A percentile compares a stretch with the other conserved stretches of the same genome.
These are phyloP conservation scores for Mycosphaerella sp. DNA, from an alignment of 2,329 filamentous ascomycete species.

Conservation along the genomic window DNA sequence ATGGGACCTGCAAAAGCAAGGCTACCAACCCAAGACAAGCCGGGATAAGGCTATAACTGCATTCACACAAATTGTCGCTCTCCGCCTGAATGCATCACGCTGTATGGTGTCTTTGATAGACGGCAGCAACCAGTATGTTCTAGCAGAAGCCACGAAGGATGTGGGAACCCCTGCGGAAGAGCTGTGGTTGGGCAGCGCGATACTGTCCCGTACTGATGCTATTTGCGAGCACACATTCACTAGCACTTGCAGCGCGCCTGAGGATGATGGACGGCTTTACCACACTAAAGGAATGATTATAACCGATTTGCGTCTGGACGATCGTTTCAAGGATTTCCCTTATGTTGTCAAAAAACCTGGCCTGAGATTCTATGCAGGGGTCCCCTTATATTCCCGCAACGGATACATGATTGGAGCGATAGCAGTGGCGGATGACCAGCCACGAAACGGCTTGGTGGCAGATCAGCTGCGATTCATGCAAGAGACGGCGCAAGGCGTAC, in stretches of 20 bases:
- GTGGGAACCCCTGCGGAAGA: conserved; percentile 33
- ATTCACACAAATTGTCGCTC: conserved; percentile 41
- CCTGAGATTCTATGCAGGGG: conserved; percentile 50
- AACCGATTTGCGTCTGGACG: conserved; percentile 31
- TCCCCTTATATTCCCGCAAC: conserved; percentile 55
- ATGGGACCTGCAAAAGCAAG: conserved; percentile 20
- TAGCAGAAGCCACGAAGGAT: conserved; percentile 44
- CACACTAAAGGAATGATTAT: conserved; percentile 21
- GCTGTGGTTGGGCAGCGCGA: conserved; percentile 31
- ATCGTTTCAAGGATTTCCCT: conserved; percentile 30
- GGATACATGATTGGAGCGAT: conserved; percentile 56
- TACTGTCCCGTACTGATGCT: conserved; percentile 33
- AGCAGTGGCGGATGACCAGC: conserved; percentile 53
- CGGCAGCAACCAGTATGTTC: conserved; percentile 44
- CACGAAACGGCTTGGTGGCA: conserved; percentile 46
- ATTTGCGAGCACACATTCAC: conserved; percentile 33
- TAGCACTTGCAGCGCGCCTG: conserved; percentile 13
- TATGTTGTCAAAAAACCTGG: conserved; percentile 26
- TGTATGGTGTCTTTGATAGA: conserved; percentile 44
- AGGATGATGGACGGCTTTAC: conserved; percentile 18
- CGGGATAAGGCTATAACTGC: conserved; percentile 39
- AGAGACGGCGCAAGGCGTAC: conserved; percentile 51
- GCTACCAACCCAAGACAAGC: conserved; percentile 20
- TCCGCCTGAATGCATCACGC: conserved; percentile 34
- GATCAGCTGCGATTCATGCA: conserved; percentile 51